Base-by-base conservation (phyloP, 2,329 filamentous ascomycete species). In the Celoporthe dispersa region DNA sequence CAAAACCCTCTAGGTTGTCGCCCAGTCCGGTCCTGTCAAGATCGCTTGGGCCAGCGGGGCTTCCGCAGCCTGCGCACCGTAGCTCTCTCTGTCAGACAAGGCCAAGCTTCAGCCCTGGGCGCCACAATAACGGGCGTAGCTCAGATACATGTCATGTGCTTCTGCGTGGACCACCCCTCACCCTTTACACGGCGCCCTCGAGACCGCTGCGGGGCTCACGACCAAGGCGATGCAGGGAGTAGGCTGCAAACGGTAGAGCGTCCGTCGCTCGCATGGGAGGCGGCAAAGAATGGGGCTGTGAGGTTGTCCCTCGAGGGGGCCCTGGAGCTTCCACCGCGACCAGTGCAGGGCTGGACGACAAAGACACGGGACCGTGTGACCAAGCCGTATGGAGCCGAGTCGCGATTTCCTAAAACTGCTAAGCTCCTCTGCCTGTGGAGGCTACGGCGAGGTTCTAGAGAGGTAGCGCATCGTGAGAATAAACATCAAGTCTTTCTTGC, bases 231-330 rank as follows among this genome's bases (percentile, higher is more conserved):
- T 5, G n/a, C 41, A 14, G n/a, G 19, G 28, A 51, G 28, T 25
- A 64, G 63, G 28, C 63, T 22, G 63, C 63, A 64, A 64, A 53
- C 63, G 63, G 63, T 5, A 48, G 14, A 53, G 25, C 41, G 62
- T 31, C 39, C 41, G 2, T 44, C 4, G 62, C 16, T 41, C 8
- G 22, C 5, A 33, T 63, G 7, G 11, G 22, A 44, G 31, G 60
- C 37, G 37, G 37, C 12, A 28, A 25, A 22, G 25, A 12, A 19
- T 25, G 35, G 37, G 28, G 35, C 31, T 37, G 12, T 14, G 8
- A 28, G 33, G n/a, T 11, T 33, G 31, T 44, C 5, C 7, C 41
- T 7, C 3, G 22, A 19, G 63, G 5, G 2, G 41, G 31, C 7
- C 22, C 31, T 63, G 44, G 44, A 44, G 39, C 53, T 31, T 28